Evolutionary conservation across 1,284 basidiomycete species (phyloP).

Genomic region (Phellopilus nigrolimitatus): DNA sequence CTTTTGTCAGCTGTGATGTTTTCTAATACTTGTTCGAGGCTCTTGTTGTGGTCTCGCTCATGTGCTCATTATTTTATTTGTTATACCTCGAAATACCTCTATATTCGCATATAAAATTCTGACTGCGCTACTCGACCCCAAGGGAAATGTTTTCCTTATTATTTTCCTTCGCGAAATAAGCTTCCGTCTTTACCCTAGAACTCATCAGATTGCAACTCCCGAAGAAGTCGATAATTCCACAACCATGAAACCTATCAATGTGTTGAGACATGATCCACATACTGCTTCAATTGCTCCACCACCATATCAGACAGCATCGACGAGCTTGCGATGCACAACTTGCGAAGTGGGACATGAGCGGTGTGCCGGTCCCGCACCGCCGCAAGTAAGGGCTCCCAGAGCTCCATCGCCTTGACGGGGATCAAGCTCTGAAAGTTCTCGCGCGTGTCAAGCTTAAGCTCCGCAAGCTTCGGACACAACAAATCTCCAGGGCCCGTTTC

Average conservation of each 20-base stretch:
- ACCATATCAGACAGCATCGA: background rate
- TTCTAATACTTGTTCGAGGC: too few relatives aligned
- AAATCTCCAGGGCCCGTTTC: background rate
- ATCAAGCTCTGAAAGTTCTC: background rate
- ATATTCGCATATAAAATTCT: too few relatives aligned
- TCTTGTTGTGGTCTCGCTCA: too few relatives aligned
- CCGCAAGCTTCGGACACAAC: background rate
- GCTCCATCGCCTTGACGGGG: background rate
- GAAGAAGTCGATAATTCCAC: too few relatives aligned
- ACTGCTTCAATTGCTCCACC: background rate
- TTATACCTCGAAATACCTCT: too few relatives aligned
- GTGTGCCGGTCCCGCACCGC: background rate
- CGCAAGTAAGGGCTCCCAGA: background rate
- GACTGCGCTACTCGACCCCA: too few relatives aligned
- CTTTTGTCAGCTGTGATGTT: too few relatives aligned
- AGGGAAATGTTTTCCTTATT: too few relatives aligned
- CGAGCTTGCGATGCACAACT: background rate
- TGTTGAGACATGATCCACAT: background rate
- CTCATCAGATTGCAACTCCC: too few relatives aligned
- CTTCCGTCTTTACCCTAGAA: too few relatives aligned
- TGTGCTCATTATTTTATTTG: too few relatives aligned
- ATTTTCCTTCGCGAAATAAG: too few relatives aligned
- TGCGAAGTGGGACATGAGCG: background rate
- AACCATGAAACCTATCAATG: background rate
- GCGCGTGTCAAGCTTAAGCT: background rate